Conservation (phyloP, 352 stramenopile genomes). For the Globisporangium paddicum region DNA sequence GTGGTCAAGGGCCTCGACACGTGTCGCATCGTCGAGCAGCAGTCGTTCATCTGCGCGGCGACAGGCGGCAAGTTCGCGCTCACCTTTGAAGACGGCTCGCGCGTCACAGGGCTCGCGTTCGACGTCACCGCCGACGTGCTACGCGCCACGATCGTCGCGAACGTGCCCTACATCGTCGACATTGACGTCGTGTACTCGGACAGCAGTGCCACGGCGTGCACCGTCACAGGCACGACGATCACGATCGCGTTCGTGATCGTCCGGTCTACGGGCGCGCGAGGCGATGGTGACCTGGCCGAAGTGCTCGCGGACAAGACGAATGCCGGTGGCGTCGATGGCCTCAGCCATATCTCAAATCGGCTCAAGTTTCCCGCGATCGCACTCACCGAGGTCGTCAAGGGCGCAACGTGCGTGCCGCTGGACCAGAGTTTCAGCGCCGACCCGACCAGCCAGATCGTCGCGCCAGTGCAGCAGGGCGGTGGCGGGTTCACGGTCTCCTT, state of each 20-base stretch:
- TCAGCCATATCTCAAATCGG: slow-evolving; percentile 58
- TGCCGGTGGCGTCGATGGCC: slow-evolving; percentile 28
- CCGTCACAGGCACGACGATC: slow-evolving; percentile 41
- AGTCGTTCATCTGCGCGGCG: slow-evolving; percentile 55
- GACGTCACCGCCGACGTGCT: slow-evolving; percentile 34
- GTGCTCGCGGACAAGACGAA: slow-evolving; percentile 53
- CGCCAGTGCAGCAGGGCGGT: slow-evolving; percentile 34
- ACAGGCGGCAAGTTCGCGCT: slow-evolving; percentile 66
- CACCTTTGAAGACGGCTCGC: slow-evolving; percentile 56
- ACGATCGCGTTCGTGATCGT: slow-evolving; percentile 65
- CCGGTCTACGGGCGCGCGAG: slow-evolving; percentile 26
- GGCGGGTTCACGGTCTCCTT: slow-evolving; percentile 58
- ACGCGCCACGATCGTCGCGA: slow-evolving; percentile 31
- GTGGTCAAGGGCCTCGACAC: slow-evolving; percentile 68
- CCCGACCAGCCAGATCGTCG: slow-evolving; percentile 39
- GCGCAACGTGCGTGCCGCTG: slow-evolving; percentile 40
- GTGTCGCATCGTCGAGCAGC: slow-evolving; percentile 54
- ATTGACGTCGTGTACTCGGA: slow-evolving; percentile 48
- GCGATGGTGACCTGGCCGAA: slow-evolving; percentile 51
- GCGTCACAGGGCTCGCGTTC: slow-evolving; percentile 38
- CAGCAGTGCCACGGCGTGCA: slow-evolving; percentile 33
- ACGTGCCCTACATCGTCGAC: slow-evolving; percentile 55
- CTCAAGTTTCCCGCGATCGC: slow-evolving; percentile 41
- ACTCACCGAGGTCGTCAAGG: slow-evolving; percentile 52
- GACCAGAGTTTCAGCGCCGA: slow-evolving; percentile 41